Conservation (phyloP, 192 early-diverging fungal genomes). For the Linderina pennispora region DNA sequence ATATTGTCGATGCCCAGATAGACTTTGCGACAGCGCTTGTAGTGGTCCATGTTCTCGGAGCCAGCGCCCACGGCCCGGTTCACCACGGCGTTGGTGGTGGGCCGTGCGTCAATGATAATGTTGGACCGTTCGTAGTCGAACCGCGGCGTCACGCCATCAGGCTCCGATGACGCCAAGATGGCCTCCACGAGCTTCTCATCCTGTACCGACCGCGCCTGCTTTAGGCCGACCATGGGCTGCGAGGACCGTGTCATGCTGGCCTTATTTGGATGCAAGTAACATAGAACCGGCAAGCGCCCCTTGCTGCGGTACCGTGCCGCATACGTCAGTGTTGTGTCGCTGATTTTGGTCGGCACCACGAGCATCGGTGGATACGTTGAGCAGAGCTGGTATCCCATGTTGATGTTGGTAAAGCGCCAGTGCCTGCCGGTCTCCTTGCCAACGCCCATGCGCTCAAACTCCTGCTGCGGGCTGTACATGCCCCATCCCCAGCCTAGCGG, state of each 20-base stretch:
- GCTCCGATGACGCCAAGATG: constrained; percentile 65
- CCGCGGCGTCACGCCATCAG: constrained; percentile 42
- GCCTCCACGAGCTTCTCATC: constrained; percentile 95
- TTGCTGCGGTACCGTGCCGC: constrained; percentile 89
- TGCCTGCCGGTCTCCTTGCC: constrained; percentile 13
- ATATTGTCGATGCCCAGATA: constrained; percentile 97
- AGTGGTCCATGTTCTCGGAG: constrained; percentile 92
- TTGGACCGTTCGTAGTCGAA: constrained; percentile 54
- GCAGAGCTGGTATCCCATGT: constrained; percentile 78
- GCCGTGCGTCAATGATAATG: constrained; percentile 94
- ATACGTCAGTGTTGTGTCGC: constrained; percentile 83
- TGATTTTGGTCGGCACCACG: constrained; percentile 82
- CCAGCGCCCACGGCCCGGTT: constrained; percentile 92
- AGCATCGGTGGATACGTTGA: constrained; percentile 81
- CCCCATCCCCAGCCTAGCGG: constrained; percentile 52
- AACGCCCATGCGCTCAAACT: constrained; percentile 85
- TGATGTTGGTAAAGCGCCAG: constrained; percentile 78
- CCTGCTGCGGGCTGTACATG: constrained; percentile 65
- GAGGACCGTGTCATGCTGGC: constrained; percentile 88
- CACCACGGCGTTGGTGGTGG: constrained; percentile 88
- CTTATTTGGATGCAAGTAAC: constrained; percentile 81
- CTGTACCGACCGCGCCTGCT: constrained; percentile 90
- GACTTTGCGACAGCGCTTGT: constrained; percentile 76
- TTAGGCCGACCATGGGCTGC: constrained; percentile 96
- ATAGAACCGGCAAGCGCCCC: constrained; percentile 79